Evolutionary conservation across 768 basidiomycete species (phyloP).

Genomic region (Naganishia onofrii): DNA sequence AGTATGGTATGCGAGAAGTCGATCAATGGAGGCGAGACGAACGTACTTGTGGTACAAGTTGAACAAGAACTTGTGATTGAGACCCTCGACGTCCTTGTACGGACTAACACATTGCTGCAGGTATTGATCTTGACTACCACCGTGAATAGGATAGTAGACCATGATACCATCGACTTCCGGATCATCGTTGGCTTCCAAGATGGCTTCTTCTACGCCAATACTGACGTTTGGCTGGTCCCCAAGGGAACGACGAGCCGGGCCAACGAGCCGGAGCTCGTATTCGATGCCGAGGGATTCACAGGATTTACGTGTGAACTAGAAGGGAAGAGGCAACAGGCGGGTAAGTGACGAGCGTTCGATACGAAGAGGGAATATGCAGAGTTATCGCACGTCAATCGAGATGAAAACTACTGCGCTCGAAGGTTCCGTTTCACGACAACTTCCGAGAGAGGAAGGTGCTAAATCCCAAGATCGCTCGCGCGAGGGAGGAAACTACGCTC

Average conservation of each 20-base stretch:
- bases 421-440: no score
- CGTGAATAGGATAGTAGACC: conserved; percentile 98
- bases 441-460: no score
- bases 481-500: background rate
- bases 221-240: conserved; percentile 62
- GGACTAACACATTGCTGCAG: conserved; percentile 96
- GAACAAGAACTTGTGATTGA: conserved; percentile 81
- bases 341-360: no score
- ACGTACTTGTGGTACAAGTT: conserved; percentile 91
- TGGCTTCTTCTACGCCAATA: conserved; percentile 91
- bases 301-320: conserved; percentile 79
- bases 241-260: conserved; percentile 53
- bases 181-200: conserved; percentile 92
- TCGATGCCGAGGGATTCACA: conserved; percentile 83
- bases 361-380: no score
- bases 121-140: conserved; percentile 87
- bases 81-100: conserved; percentile 93
- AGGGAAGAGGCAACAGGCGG: background rate
- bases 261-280: conserved; percentile 74
- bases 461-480: background rate
- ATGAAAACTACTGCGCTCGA: no score
- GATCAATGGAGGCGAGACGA: background rate
- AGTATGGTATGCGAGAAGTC: no score
- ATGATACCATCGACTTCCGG: conserved; percentile 83
- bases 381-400: no score